A percentile compares a stretch with the other conserved stretches of the same genome.
Conservation (phyloP, 75 land plant species). For the Picea sitchensis region DNA sequence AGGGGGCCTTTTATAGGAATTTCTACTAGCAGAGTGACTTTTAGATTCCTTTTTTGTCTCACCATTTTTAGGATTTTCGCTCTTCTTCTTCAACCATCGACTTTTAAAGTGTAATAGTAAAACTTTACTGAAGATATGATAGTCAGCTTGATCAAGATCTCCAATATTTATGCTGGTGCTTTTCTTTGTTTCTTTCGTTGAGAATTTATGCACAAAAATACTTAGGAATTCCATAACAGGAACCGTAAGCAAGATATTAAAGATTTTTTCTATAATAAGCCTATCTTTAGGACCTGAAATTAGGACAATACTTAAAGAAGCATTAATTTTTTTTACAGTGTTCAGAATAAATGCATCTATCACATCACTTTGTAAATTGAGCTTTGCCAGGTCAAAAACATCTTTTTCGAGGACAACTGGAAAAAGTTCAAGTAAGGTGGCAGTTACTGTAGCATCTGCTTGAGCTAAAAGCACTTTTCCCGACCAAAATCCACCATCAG, state of each 20-base stretch:
- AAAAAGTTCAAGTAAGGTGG: slow-evolving; percentile 35
- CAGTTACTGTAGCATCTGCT: slow-evolving; percentile 46
- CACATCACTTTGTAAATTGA: not conserved
- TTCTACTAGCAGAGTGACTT: slow-evolving; percentile 9
- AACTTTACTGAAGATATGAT: slow-evolving; percentile 23
- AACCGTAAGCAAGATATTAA: slow-evolving; percentile 31
- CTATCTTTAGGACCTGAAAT: slow-evolving; percentile 52
- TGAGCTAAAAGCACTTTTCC: slow-evolving; percentile 44
- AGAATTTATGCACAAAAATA: slow-evolving; percentile 19
- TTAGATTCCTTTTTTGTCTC: slow-evolving; percentile 4
- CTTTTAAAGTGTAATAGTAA: slow-evolving; percentile 56
- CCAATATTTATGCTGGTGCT: not conserved
- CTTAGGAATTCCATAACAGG: slow-evolving; percentile 38
- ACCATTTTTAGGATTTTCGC: slow-evolving; percentile 11
- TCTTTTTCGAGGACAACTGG: not conserved
- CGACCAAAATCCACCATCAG: slow-evolving; percentile 92
- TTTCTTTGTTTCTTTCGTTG: slow-evolving; percentile 7
- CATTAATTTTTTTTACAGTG: slow-evolving; percentile 34
- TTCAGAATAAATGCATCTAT: not conserved
- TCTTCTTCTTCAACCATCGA: slow-evolving; percentile 68
- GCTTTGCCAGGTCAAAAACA: slow-evolving; percentile 7
- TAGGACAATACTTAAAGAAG: slow-evolving; percentile 41
- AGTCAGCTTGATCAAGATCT: slow-evolving; percentile 36
- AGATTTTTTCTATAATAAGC: slow-evolving; percentile 36
- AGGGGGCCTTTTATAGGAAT: slow-evolving; percentile 5